Evolutionary conservation across 345 rosid genomes (phyloP).

Genomic region (Corchorus olitorius): DNA sequence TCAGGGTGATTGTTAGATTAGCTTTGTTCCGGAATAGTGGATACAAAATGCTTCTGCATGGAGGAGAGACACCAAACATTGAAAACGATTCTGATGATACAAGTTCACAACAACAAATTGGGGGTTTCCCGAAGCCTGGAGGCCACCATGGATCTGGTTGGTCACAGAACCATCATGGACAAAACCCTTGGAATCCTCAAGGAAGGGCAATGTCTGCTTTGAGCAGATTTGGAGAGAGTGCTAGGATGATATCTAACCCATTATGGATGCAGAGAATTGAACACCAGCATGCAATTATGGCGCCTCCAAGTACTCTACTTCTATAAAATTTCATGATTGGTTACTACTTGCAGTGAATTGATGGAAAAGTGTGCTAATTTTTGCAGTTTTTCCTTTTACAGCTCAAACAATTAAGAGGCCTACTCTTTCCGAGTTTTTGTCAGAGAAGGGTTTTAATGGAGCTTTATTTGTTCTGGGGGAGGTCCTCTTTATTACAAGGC

Average conservation of each 20-base stretch:
- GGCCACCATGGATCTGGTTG: constrained; percentile 31
- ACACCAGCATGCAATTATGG: constrained; percentile 60
- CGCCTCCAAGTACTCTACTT: constrained; percentile 48
- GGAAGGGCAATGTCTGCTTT: constrained; percentile 83
- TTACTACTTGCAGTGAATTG: neutral
- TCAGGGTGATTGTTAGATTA: constrained; percentile 72
- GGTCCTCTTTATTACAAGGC: constrained; percentile 73
- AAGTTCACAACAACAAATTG: constrained; percentile 36
- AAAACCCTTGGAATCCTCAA: constrained; percentile 62
- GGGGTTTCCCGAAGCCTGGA: constrained; percentile 28
- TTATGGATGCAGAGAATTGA: constrained; percentile 63
- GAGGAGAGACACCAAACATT: constrained; percentile 75
- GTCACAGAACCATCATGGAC: constrained; percentile 34
- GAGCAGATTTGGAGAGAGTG: constrained; percentile 77
- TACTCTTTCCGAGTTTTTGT: constrained; percentile 51
- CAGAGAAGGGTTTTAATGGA: constrained; percentile 71
- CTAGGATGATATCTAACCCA: constrained; percentile 53
- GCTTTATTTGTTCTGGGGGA: constrained; percentile 69
- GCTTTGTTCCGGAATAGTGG: constrained; percentile 72
- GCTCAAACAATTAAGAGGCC: constrained; percentile 45
- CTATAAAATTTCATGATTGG: constrained; percentile 10
- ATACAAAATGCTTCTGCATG: constrained; percentile 91
- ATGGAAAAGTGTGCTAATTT: constrained; percentile 17
- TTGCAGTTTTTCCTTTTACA: constrained; percentile 28
- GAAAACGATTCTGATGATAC: constrained; percentile 45